These are phyloP conservation scores for Boletellus deceptivus DNA, from an alignment of 1,284 basidiomycete species.

Conservation along the genomic window DNA sequence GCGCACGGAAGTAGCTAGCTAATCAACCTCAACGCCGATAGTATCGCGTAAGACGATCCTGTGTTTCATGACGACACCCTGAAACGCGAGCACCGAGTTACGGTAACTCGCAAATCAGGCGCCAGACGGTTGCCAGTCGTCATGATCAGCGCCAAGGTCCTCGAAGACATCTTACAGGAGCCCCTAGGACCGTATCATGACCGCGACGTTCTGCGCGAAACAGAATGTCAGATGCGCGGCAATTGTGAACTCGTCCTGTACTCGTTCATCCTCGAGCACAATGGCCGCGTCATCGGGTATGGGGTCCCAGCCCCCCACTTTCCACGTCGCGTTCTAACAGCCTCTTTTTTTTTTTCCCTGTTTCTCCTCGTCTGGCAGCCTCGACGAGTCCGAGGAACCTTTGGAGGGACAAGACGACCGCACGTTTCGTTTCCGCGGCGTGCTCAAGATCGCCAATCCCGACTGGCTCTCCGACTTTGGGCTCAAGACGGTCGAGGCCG, in stretches of 20 bases:
- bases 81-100: no score
- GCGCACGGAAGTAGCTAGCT: constrained; percentile 22
- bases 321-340: constrained; percentile 2
- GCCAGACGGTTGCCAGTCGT: no score
- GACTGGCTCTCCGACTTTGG: constrained; percentile 48
- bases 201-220: constrained; percentile 20
- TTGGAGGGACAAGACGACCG: constrained; percentile 18
- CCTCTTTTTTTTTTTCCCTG: background rate
- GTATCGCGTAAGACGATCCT: no score
- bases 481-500: constrained; percentile 36
- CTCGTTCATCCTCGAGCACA: constrained; percentile 29
- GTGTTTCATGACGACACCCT: no score
- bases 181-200: constrained; percentile 35
- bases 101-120: no score
- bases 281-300: constrained; percentile 28
- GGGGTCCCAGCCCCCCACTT: background rate
- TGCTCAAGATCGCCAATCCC: constrained; percentile 42
- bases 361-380: constrained; percentile 12
- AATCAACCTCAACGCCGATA: constrained; percentile 4
- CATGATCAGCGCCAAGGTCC: constrained; percentile 23
- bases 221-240: constrained; percentile 16
- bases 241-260: constrained; percentile 22
- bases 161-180: constrained; percentile 22
- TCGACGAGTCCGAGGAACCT: constrained; percentile 30
- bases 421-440: constrained; percentile 44